Base-by-base conservation (phyloP, 1,284 basidiomycete genomes). In the Trichosporon sp. region DNA sequence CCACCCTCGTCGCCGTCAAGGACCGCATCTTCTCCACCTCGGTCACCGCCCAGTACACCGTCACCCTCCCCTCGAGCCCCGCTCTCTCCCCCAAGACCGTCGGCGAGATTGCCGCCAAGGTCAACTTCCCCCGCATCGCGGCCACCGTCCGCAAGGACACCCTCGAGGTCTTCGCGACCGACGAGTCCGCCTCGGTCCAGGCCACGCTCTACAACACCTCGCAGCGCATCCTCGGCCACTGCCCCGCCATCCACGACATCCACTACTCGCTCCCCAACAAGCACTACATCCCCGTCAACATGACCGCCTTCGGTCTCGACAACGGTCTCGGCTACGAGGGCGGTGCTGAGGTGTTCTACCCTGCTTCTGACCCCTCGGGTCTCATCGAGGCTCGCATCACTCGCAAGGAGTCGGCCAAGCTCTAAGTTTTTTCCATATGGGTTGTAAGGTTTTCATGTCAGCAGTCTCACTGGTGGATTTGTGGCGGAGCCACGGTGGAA, bases 121-220 rank as follows among this genome's bases (percentile, higher is more conserved):
- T 88, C 84, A 86, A 89, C 66, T 85, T 85, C 44, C 78, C 82
- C 11, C 63, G 65, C n/a, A 78, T 83, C n/a, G 82, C 85, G 2
- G 77, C 76, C 10, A 83, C 84, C 6, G 89, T 88, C 56, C 84
- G 87, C 64, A 79, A 81, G 49, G 84, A 86, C 19, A 95, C 92
- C 8, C 81, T 97, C 31, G 87, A 91, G 67, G 82, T 88, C 2
- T 98, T 97, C 76, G 91, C 93, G 1, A 81, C 83, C 29, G 92
- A 97, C 72, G 88, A 94, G 75, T 93, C 91, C 73, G 92, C 91
- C 8, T 90, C 88, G 72, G 95, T 98, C 6, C 93, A 95, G 88
- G 92, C 93, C 13, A 95, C 92, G 54, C 83, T 95, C 64, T 96
- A 89, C 85, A 90, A 89, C 80, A 96, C 96, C 87, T 90, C 85